These are phyloP conservation scores for Linnemannia schmuckeri DNA, from an alignment of 192 early-diverging fungal species.

Conservation along the genomic window DNA sequence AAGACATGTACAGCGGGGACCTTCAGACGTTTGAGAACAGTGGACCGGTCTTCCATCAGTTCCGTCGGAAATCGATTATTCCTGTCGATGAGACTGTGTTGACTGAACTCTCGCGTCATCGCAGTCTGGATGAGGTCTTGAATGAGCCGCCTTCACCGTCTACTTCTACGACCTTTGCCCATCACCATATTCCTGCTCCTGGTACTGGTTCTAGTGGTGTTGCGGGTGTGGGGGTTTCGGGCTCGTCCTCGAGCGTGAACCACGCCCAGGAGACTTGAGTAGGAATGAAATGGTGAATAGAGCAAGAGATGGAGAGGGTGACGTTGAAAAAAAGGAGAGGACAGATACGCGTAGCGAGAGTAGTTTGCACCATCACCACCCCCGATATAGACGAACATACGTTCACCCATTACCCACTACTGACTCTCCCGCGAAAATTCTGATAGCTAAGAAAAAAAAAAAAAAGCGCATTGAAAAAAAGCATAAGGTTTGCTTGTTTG, in stretches of 20 bases:
- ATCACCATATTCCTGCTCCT: background rate
- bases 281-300: background rate
- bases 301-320: background rate
- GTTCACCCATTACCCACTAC: slow-evolving; percentile 1
- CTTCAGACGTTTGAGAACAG: slow-evolving; percentile 57
- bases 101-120: slow-evolving; percentile 63
- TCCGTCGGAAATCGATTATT: slow-evolving; percentile 70
- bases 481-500: background rate
- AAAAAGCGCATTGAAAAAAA: no score
- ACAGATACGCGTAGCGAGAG: background rate
- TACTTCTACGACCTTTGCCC: background rate
- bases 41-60: slow-evolving; percentile 47
- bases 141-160: slow-evolving; percentile 2
- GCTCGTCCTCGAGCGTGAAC: background rate
- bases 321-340: background rate
- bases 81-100: slow-evolving; percentile 70
- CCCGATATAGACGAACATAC: background rate
- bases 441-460: background rate
- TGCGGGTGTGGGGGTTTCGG: background rate
- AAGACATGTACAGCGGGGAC: slow-evolving; percentile 28
- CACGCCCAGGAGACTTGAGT: background rate
- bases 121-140: slow-evolving; percentile 67
- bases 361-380: background rate
- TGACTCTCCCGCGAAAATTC: background rate
- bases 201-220: background rate